These are phyloP conservation scores for Phaseolus coccineus DNA, from an alignment of 331 rosid genomes.

Conservation along the genomic window DNA sequence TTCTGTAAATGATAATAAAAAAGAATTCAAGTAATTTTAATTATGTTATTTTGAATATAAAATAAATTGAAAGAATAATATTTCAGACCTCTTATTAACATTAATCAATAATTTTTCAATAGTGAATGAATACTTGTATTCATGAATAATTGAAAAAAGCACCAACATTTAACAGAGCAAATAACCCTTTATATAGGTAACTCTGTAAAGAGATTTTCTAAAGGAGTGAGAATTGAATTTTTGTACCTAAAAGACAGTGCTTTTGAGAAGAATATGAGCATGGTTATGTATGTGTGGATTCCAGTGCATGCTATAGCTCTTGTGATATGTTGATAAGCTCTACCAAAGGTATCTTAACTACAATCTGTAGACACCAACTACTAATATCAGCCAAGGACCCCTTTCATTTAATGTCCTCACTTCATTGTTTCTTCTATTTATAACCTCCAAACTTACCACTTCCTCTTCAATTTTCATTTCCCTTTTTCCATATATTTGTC, in stretches of 20 bases:
- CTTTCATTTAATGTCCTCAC: slow-evolving; percentile 49
- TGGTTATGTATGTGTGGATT: neutral
- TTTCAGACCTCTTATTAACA: no score
- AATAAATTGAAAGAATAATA: no score
- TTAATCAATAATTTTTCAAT: no score
- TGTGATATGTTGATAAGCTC: neutral
- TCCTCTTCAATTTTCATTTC: slow-evolving; percentile 26
- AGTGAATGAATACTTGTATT: no score
- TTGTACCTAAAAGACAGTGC: neutral
- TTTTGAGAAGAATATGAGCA: neutral
- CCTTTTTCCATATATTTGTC: neutral
- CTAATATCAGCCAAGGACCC: slow-evolving; percentile 51
- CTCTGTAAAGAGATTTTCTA: neutral
- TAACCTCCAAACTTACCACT: slow-evolving; percentile 28
- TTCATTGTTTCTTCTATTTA: slow-evolving; percentile 42
- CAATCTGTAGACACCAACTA: slow-evolving; percentile 63
- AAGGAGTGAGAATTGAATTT: neutral
- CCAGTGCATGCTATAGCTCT: neutral
- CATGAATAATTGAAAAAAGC: no score
- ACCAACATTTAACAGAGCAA: no score
- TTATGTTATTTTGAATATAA: no score
- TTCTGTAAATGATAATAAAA: no score
- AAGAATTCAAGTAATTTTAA: no score
- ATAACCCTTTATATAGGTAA: neutral
- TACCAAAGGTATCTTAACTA: slow-evolving; percentile 26